These are phyloP conservation scores for Cutaneotrichosporon dermatis DNA, from an alignment of 1,284 basidiomycete genomes.

Conservation along the genomic window DNA sequence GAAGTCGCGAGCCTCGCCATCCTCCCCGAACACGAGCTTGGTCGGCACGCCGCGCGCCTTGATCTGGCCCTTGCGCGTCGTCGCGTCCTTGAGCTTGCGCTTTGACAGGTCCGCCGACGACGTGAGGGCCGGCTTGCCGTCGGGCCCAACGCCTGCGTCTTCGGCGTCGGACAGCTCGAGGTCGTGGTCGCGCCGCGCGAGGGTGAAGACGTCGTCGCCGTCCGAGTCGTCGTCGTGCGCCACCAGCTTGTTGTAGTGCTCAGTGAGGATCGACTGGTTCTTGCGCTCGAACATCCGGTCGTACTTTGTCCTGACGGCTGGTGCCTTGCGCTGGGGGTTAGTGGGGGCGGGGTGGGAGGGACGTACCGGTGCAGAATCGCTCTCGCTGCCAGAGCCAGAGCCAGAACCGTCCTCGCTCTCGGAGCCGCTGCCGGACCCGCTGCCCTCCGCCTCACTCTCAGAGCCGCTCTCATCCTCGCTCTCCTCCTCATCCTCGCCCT, in stretches of 20 bases:
- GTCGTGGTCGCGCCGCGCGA: slow-evolving; percentile 85
- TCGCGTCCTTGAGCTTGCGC: slow-evolving; percentile 65
- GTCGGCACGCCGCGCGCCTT: slow-evolving; percentile 58
- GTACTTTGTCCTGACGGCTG: slow-evolving; percentile 79
- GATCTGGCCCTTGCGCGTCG: slow-evolving; percentile 71
- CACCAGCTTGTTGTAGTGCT: slow-evolving; percentile 85
- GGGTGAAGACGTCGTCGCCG: slow-evolving; percentile 76
- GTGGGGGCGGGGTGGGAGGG: background rate
- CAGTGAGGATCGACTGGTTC: slow-evolving; percentile 88
- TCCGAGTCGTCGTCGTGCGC: slow-evolving; percentile 58
- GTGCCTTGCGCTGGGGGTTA: slow-evolving; percentile 11
- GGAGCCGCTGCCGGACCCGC: background rate
- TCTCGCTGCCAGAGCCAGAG: background rate
- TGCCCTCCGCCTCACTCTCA: slow-evolving; percentile 3
- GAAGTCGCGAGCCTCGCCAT: slow-evolving; percentile 69
- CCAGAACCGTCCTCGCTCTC: background rate
- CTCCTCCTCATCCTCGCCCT: slow-evolving; percentile 33
- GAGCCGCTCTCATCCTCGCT: slow-evolving; percentile 19
- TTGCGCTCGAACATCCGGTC: slow-evolving; percentile 97
- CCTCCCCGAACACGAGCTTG: slow-evolving; percentile 79
- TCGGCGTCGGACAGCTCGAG: slow-evolving; percentile 51
- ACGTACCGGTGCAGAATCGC: slow-evolving; percentile 3
- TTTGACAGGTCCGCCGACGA: slow-evolving; percentile 54
- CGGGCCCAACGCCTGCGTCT: too few relatives aligned
- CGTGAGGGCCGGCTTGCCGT: slow-evolving; percentile 18